Percentiles rank a stretch among this genome's conserved stretches.
These are phyloP conservation scores for Amanita rubescens DNA, from an alignment of 768 basidiomycete species.

Conservation along the genomic window DNA sequence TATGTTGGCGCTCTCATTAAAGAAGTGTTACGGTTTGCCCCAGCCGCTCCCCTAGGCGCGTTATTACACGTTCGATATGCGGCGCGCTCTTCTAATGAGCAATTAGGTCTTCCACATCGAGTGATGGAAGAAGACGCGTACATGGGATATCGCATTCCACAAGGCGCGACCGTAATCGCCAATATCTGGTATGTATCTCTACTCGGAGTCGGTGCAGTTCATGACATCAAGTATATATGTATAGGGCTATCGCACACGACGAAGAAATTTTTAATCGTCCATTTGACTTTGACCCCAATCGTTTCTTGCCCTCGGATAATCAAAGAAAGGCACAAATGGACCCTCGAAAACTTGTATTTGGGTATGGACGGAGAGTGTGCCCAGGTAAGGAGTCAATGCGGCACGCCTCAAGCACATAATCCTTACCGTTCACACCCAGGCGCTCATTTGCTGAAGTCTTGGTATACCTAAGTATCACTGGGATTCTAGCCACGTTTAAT, in stretches of 20 bases:
- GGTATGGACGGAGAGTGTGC: conserved; percentile 5
- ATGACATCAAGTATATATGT: background rate
- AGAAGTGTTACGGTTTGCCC: no score
- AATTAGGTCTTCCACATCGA: conserved; percentile 12
- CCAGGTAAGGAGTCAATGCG: background rate
- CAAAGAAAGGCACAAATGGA: background rate
- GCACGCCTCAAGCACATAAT: background rate
- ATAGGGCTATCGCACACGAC: conserved; percentile 7
- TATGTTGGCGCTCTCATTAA: no score
- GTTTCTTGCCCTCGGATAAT: conserved; percentile 2
- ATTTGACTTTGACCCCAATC: conserved; percentile 3
- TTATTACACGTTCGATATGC: background rate
- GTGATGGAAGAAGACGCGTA: conserved; percentile 12
- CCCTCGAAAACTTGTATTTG: conserved; percentile 5
- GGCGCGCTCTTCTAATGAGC: background rate
- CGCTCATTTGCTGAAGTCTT: conserved; percentile 7
- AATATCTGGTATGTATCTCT: conserved; percentile 12
- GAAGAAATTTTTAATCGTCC: conserved; percentile 1
- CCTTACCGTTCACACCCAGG: background rate
- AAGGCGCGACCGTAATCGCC: conserved; percentile 12
- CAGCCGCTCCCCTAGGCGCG: conserved; percentile 12
- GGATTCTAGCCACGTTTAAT: conserved; percentile 5
- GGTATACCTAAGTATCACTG: conserved; percentile 3
- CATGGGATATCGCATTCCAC: conserved; percentile 14
- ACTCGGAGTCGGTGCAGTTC: background rate